A percentile compares a stretch with the other conserved stretches of the same genome.
These are phyloP conservation scores for Chytriomyces confervae DNA, from an alignment of 192 early-diverging fungal species.

Conservation along the genomic window DNA sequence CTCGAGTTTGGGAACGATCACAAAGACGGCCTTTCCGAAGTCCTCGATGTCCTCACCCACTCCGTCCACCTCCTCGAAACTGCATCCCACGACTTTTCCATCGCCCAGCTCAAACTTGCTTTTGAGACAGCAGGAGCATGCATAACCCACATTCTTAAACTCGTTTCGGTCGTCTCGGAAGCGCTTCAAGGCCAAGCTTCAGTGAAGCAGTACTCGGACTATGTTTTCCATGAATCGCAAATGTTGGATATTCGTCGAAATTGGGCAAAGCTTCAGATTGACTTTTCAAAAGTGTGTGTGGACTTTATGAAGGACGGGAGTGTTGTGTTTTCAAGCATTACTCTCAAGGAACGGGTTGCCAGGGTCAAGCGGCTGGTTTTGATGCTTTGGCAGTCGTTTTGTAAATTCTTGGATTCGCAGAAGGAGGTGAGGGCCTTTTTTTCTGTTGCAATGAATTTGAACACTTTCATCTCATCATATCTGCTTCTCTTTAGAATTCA, in stretches of 20 bases:
- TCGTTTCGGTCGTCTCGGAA: not conserved
- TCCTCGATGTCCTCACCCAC: conserved; percentile 19
- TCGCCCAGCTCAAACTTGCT: not conserved
- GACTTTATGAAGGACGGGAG: not conserved
- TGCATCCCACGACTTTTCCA: not conserved
- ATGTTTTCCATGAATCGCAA: not conserved
- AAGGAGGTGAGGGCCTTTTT: no score
- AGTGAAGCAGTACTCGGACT: not conserved
- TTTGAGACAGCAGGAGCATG: not conserved
- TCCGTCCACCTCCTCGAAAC: not conserved
- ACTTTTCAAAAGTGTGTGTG: conserved; percentile 13
- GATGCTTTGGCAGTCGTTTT: not conserved
- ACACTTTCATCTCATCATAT: no score
- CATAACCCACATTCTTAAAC: not conserved
- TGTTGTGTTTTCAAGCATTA: not conserved
- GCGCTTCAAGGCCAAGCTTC: not conserved
- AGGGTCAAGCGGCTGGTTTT: conserved; percentile 1
- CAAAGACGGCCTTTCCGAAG: conserved; percentile 14
- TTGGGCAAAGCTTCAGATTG: conserved; percentile 23
- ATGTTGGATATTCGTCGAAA: conserved; percentile 12
- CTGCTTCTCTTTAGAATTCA: no score
- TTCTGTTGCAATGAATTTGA: no score
- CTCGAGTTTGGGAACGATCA: conserved; percentile 16
- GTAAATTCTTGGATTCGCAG: no score
- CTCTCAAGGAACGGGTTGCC: not conserved